Percentiles rank a stretch among this genome's conserved stretches.
Conservation (phyloP, 2,329 filamentous ascomycete species). For the Cladosporium sp. region DNA sequence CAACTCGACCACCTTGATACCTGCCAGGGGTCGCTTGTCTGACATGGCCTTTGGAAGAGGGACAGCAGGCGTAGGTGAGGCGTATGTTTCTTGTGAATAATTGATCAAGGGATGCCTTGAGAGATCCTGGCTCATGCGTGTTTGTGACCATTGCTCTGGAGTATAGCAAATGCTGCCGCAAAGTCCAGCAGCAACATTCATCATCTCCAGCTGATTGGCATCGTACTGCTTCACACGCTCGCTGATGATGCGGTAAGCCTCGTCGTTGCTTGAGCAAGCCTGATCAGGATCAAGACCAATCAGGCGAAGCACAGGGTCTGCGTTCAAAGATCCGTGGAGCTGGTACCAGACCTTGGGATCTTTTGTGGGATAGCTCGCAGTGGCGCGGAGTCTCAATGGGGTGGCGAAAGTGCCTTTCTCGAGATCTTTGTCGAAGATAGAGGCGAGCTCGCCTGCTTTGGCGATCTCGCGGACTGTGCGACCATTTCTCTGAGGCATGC, state of each 20-base stretch:
- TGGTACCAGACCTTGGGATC: slow-evolving; percentile 46
- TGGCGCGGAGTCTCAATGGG: slow-evolving; percentile 39
- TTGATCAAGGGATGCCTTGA: slow-evolving; percentile 40
- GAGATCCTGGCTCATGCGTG: slow-evolving; percentile 41
- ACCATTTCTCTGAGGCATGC: slow-evolving; percentile 38
- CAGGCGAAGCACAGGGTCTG: slow-evolving; percentile 40
- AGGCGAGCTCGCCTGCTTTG: slow-evolving; percentile 28
- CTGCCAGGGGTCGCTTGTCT: slow-evolving; percentile 40
- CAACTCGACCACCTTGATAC: slow-evolving; percentile 69
- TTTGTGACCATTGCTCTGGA: slow-evolving; percentile 42
- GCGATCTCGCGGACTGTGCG: slow-evolving; percentile 29
- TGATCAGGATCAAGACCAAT: slow-evolving; percentile 41
- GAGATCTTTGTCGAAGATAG: slow-evolving; percentile 34
- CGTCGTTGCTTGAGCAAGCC: slow-evolving; percentile 25
- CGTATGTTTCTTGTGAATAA: slow-evolving; percentile 21
- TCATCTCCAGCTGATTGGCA: slow-evolving; percentile 41
- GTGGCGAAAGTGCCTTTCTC: slow-evolving; percentile 37
- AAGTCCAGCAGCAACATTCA: slow-evolving; percentile 39
- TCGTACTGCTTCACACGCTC: slow-evolving; percentile 32
- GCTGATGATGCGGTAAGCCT: slow-evolving; percentile 33
- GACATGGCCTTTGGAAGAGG: slow-evolving; percentile 22
- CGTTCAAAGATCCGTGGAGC: slow-evolving; percentile 48
- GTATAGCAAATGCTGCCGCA: slow-evolving; percentile 45
- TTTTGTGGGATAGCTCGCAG: slow-evolving; percentile 47
- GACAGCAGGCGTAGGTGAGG: slow-evolving; percentile 25